A percentile compares a stretch with the other conserved stretches of the same genome.
These are phyloP conservation scores for Leccinum arenicola DNA, from an alignment of 768 basidiomycete genomes.

Conservation along the genomic window DNA sequence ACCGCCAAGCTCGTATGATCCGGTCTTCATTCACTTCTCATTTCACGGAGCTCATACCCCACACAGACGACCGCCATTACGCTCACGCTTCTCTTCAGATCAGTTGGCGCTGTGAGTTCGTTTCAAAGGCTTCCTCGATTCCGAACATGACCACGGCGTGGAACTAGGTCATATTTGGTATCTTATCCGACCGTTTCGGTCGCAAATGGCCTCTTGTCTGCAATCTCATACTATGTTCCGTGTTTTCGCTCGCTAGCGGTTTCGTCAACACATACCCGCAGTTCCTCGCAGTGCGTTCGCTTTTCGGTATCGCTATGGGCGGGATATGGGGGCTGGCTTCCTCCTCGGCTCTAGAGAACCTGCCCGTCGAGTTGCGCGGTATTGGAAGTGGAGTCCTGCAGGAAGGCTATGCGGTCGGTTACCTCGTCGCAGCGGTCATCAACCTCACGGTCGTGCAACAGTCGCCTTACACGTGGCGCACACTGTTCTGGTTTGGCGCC, in stretches of 20 bases:
- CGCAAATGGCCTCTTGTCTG: conserved; percentile 89
- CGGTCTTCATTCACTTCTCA: background rate
- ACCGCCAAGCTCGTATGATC: conserved; percentile 43
- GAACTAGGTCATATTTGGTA: conserved; percentile 63
- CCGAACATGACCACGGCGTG: background rate
- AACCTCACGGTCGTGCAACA: conserved; percentile 58
- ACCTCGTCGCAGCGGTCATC: conserved; percentile 79
- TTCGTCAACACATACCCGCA: conserved; percentile 74
- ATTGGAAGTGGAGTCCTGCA: conserved; percentile 83
- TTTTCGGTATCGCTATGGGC: conserved; percentile 89
- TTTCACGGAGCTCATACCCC: background rate
- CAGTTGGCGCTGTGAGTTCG: conserved; percentile 58
- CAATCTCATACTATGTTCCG: conserved; percentile 68
- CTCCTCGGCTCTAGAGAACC: conserved; percentile 82
- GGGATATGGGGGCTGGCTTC: conserved; percentile 86
- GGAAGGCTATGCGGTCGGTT: conserved; percentile 87
- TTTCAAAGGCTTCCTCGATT: background rate
- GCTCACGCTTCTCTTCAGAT: conserved; percentile 88
- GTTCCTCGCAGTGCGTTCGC: conserved; percentile 79
- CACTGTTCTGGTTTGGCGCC: conserved; percentile 78
- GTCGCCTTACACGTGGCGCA: conserved; percentile 56
- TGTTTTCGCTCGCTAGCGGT: conserved; percentile 75
- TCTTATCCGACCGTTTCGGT: conserved; percentile 86
- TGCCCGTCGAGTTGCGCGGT: conserved; percentile 85
- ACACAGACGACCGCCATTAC: conserved; percentile 77